A percentile compares a stretch with the other conserved stretches of the same genome.
phyloP scores from a whole-genome alignment of 1,139 yeast species.

The Torulaspora globosa region DNA sequence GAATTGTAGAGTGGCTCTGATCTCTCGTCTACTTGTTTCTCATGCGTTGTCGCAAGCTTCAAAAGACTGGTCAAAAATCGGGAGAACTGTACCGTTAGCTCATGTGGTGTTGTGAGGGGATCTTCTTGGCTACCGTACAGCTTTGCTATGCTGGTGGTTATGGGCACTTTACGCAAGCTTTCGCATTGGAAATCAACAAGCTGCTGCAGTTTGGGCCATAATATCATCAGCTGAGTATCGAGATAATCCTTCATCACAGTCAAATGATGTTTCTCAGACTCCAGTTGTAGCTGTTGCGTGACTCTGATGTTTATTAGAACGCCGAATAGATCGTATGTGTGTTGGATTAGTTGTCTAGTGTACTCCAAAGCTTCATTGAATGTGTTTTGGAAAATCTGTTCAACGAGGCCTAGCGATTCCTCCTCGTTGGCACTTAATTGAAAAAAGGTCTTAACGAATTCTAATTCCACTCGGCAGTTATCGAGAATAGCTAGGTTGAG shows the following conservation, averaged over 20 bases:
- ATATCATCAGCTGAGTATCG: conserved; percentile 56
- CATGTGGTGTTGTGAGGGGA: conserved; percentile 51
- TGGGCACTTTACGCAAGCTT: conserved; percentile 47
- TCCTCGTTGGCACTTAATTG: conserved; percentile 42
- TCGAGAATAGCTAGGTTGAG: conserved; percentile 72
- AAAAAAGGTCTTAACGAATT: conserved; percentile 71
- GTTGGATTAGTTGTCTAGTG: conserved; percentile 47
- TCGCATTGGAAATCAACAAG: conserved; percentile 76
- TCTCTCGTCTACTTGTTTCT: conserved; percentile 34
- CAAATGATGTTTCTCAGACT: conserved; percentile 57
- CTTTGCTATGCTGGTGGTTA: conserved; percentile 25
- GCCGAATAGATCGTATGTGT: conserved; percentile 71
- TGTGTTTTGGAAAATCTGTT: conserved; percentile 47
- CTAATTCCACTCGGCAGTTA: conserved; percentile 72
- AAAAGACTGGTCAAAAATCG: conserved; percentile 69
- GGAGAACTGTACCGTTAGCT: conserved; percentile 75
- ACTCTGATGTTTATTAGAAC: conserved; percentile 71
- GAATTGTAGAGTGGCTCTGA: conserved; percentile 73
- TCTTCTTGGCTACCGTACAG: conserved; percentile 26
- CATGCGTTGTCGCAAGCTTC: conserved; percentile 45
- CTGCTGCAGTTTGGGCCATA: conserved; percentile 86
- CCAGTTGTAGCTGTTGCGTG: conserved; percentile 59
- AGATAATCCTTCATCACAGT: conserved; percentile 75
- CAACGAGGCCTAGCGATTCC: conserved; percentile 43
- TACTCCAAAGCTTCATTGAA: conserved; percentile 53